Conservation (phyloP, 2,329 filamentous ascomycete species). For the Achaetomium macrosporum region DNA sequence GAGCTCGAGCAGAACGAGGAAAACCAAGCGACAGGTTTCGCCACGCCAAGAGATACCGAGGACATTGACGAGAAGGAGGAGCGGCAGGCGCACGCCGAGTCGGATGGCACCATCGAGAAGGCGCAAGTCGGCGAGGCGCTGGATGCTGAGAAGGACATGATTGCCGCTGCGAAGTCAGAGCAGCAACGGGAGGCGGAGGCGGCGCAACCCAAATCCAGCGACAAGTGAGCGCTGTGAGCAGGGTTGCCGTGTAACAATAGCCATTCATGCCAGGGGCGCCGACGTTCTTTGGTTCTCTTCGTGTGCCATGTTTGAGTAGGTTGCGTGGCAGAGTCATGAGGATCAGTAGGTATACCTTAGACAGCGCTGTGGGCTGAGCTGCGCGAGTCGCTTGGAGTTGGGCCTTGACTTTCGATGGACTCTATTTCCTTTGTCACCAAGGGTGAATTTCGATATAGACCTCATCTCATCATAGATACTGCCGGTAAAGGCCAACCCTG, state of each 20-base stretch:
- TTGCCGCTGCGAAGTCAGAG: constrained; percentile 37
- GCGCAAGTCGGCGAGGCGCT: constrained; percentile 49
- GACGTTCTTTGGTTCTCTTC: constrained; percentile 6
- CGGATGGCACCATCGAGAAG: constrained; percentile 40
- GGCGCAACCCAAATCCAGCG: constrained; percentile 8
- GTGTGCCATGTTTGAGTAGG: background rate
- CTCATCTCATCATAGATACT: constrained; percentile 15
- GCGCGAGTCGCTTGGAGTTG: constrained; percentile 4
- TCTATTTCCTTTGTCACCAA: background rate
- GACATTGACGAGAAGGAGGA: constrained; percentile 95
- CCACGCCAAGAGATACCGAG: constrained; percentile 76
- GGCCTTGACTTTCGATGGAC: background rate
- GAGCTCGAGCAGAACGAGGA: constrained; percentile 88
- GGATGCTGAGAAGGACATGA: constrained; percentile 48
- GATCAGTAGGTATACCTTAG: background rate
- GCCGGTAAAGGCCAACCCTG: constrained; percentile 1
- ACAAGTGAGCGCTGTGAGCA: constrained; percentile 6
- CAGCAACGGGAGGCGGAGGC: constrained; percentile 23
- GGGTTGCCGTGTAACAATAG: constrained; percentile 2
- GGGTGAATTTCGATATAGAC: constrained; percentile 6
- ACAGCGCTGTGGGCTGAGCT: constrained; percentile 1
- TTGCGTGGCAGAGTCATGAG: background rate
- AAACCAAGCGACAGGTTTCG: constrained; percentile 67
- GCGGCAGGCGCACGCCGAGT: constrained; percentile 47
- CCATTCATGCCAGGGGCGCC: background rate